A percentile compares a stretch with the other conserved stretches of the same genome.
Conservation (phyloP, 306 rosid species). For the Abrus pulchellus region DNA sequence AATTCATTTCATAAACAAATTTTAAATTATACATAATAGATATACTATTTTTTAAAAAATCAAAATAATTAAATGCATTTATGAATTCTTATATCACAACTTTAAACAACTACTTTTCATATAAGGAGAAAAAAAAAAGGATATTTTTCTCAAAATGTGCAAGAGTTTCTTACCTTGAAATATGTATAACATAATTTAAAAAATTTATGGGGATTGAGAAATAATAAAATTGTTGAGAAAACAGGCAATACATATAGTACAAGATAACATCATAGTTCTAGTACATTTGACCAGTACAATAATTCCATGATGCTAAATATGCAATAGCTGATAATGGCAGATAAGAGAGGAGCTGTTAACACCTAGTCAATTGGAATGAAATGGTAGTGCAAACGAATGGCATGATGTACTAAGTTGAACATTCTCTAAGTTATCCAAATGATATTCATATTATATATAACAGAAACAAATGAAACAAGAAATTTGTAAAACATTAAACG, state of each 20-base stretch:
- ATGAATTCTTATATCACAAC: no score
- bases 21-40: no score
- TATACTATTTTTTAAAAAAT: no score
- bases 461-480: background rate
- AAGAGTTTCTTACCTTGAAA: background rate
- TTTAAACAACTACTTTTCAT: no score
- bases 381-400: constrained; percentile 28
- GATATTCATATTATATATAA: background rate
- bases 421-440: background rate
- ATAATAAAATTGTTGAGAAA: background rate
- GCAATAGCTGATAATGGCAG: background rate
- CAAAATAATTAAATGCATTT: no score
- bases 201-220: background rate
- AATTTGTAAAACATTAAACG: constrained; percentile 2
- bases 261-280: background rate
- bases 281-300: constrained; percentile 45
- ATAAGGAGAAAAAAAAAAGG: no score
- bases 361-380: background rate
- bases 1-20: no score
- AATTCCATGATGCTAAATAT: background rate
- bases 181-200: background rate
- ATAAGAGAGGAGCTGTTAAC: background rate
- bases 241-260: constrained; percentile 9
- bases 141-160: background rate
- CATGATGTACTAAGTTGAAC: constrained; percentile 42